Conservation (phyloP, 371 early-diverging fungal species). For the Circinella minor region DNA sequence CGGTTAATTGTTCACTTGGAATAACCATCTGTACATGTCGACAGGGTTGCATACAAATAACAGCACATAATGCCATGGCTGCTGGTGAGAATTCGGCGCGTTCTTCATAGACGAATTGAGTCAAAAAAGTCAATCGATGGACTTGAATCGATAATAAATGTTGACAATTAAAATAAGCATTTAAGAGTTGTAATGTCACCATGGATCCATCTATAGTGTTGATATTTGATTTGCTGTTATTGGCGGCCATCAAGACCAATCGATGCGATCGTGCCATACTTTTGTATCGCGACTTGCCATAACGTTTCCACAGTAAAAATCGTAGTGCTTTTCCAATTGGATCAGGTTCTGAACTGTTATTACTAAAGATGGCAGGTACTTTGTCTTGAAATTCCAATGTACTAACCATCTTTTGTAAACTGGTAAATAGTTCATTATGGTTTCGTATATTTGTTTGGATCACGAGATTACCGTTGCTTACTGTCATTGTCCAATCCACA, state of each 20-base stretch:
- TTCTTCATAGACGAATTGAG: conserved; percentile 18
- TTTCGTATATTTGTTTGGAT: conserved; percentile 42
- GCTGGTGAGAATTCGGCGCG: conserved; percentile 26
- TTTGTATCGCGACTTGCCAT: conserved; percentile 37
- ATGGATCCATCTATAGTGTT: conserved; percentile 8
- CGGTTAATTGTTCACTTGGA: conserved; percentile 15
- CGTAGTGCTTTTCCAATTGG: conserved; percentile 17
- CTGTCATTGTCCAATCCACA: conserved; percentile 32
- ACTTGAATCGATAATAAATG: conserved; percentile 30
- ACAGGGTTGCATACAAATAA: conserved; percentile 29
- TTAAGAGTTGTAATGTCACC: conserved; percentile 26
- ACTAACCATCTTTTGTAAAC: conserved; percentile 26
- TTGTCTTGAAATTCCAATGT: conserved; percentile 26
- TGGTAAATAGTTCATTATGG: conserved; percentile 28
- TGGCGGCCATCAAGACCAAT: conserved; percentile 7
- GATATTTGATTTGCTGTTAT: background rate
- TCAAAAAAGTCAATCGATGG: conserved; percentile 29
- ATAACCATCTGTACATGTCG: conserved; percentile 25
- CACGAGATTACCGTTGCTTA: conserved; percentile 31
- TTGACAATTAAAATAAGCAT: conserved; percentile 30
- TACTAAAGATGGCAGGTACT: conserved; percentile 14
- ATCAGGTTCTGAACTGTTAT: background rate
- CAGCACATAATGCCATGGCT: conserved; percentile 37
- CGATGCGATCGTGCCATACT: conserved; percentile 18
- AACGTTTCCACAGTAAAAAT: conserved; percentile 35